Percentiles rank a stretch among this genome's conserved stretches.
Evolutionary conservation across 1,284 basidiomycete species (phyloP).

Genomic region (Austroboletus rostrupii): DNA sequence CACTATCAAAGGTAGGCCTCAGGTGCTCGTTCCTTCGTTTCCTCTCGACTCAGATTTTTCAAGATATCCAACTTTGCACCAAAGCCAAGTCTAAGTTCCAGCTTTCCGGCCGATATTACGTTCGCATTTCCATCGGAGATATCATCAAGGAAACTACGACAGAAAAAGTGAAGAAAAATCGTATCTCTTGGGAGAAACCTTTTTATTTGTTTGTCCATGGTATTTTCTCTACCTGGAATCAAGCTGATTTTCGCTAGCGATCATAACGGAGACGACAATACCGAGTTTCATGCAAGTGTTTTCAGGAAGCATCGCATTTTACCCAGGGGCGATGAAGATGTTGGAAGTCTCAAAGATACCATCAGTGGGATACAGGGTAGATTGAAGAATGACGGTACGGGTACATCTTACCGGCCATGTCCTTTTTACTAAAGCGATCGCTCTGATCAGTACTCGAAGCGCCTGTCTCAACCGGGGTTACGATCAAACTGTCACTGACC

Average conservation of each 20-base stretch:
- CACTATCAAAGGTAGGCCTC: too few relatives aligned
- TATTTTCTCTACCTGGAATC: not conserved
- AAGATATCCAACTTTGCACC: too few relatives aligned
- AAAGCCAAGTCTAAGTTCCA: not conserved
- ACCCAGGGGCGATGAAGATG: not conserved
- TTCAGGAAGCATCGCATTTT: not conserved
- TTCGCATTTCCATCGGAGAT: not conserved
- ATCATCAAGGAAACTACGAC: not conserved
- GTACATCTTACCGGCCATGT: not conserved
- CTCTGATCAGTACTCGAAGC: too few relatives aligned
- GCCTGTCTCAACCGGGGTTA: too few relatives aligned
- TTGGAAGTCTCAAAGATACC: not conserved
- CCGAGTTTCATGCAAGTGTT: not conserved
- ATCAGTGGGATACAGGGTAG: not conserved
- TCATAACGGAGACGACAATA: not conserved
- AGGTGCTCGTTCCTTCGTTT: too few relatives aligned
- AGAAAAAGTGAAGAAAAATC: not conserved
- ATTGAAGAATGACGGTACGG: not conserved
- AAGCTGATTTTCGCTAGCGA: not conserved
- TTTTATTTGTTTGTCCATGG: conserved; percentile 2
- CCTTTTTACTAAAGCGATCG: too few relatives aligned
- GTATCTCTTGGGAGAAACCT: not conserved
- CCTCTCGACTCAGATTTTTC: too few relatives aligned
- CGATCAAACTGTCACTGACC: too few relatives aligned
- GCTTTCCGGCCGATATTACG: not conserved